Evolutionary conservation across 768 basidiomycete species (phyloP).

Genomic region (Pleurotus sapidus): DNA sequence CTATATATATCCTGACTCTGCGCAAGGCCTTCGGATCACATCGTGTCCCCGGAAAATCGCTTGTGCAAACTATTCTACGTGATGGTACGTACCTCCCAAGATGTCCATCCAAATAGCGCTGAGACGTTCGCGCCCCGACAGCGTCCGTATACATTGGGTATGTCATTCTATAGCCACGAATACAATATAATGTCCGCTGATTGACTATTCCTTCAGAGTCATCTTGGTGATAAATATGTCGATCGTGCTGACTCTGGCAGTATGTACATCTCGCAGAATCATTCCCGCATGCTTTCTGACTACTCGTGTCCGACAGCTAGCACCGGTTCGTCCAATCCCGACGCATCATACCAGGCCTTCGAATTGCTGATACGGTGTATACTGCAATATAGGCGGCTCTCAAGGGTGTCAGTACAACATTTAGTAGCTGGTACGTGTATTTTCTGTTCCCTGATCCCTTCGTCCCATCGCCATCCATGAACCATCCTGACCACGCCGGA

Average conservation of each 20-base stretch:
- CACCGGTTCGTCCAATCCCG: constrained; percentile 2
- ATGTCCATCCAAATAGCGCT: no score
- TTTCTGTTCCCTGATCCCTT: neutral
- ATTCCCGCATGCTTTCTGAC: no score
- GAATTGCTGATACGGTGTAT: no score
- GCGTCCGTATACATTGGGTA: constrained; percentile 4
- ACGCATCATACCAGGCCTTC: no score
- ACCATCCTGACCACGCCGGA: no score
- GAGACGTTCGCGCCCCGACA: no score
- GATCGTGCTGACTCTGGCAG: neutral
- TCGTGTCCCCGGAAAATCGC: neutral
- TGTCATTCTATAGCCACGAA: no score
- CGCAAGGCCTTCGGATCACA: neutral
- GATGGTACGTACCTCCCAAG: neutral
- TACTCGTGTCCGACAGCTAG: neutral
- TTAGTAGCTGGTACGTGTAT: neutral
- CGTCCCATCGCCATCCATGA: no score
- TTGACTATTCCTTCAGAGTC: neutral
- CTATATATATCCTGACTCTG: neutral
- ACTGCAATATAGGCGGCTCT: constrained; percentile 2
- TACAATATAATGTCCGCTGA: no score
- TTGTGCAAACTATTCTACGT: neutral
- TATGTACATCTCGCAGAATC: neutral
- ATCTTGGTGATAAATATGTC: constrained; percentile 5
- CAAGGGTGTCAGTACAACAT: constrained; percentile 1